These are phyloP conservation scores for Neurospora sp. DNA, from an alignment of 495 filamentous ascomycete species.

Conservation along the genomic window DNA sequence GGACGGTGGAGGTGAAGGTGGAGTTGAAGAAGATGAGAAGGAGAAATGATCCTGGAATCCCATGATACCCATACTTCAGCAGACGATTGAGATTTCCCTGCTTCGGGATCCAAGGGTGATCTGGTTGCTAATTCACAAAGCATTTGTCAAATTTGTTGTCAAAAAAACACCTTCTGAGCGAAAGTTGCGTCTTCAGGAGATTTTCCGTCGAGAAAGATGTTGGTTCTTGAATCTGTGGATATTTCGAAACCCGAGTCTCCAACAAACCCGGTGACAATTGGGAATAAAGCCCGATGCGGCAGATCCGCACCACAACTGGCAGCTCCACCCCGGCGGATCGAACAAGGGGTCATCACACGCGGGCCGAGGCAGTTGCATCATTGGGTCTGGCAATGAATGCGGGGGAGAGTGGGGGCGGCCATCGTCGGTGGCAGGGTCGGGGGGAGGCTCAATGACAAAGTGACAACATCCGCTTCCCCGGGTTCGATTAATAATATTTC, in stretches of 20 bases:
- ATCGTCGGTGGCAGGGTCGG: neutral
- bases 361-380: slow-evolving; percentile 17
- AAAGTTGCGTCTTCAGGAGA: neutral
- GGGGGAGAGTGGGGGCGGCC: neutral
- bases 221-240: neutral
- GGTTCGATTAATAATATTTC: neutral
- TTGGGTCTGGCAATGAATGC: neutral
- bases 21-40: slow-evolving; percentile 1
- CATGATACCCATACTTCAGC: slow-evolving; percentile 19
- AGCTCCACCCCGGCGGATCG: neutral
- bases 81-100: neutral
- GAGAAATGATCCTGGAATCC: slow-evolving; percentile 5
- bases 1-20: neutral
- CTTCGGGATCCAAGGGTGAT: neutral
- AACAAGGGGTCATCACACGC: neutral
- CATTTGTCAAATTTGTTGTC: neutral
- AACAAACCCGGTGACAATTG: neutral
- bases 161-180: neutral
- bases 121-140: neutral
- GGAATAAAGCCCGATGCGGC: neutral
- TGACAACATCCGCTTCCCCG: neutral
- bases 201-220: neutral
- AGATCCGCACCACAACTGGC: neutral
- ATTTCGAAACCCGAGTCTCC: neutral
- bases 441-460: neutral